Percentiles rank a stretch among this genome's conserved stretches.
These are phyloP conservation scores for Terfezia boudieri DNA, from an alignment of 495 filamentous ascomycete species.

Conservation along the genomic window DNA sequence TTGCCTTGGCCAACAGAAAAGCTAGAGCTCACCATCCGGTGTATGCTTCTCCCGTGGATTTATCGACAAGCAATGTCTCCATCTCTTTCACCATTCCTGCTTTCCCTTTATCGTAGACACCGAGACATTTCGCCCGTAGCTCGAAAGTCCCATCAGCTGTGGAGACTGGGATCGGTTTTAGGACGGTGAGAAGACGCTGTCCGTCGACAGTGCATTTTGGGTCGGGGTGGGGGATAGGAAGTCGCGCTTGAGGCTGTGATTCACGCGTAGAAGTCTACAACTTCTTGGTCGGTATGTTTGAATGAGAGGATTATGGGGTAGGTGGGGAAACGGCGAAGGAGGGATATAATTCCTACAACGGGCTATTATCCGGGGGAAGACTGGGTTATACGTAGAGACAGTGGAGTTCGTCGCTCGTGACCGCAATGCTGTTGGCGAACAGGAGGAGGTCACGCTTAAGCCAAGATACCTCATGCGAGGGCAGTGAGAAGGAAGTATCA, in stretches of 20 bases:
- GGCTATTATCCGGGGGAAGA: conserved; percentile 3
- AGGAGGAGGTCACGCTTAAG: conserved; percentile 66
- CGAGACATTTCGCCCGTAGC: conserved; percentile 54
- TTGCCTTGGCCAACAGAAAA: conserved; percentile 70
- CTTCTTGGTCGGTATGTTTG: conserved; percentile 54
- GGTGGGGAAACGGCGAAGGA: conserved; percentile 62
- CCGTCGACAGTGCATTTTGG: conserved; percentile 55
- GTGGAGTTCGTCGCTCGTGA: conserved; percentile 80
- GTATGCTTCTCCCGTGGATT: conserved; percentile 47
- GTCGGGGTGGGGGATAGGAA: conserved; percentile 41
- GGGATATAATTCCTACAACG: conserved; percentile 47
- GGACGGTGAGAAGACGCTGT: conserved; percentile 55
- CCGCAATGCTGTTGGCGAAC: conserved; percentile 75
- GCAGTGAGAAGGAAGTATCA: conserved; percentile 44
- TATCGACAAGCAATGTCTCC: conserved; percentile 55
- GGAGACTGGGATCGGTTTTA: too few species aligned
- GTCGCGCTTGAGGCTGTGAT: conserved; percentile 32
- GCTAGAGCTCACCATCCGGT: conserved; percentile 39
- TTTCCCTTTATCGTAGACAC: conserved; percentile 83
- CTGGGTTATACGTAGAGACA: conserved; percentile 51
- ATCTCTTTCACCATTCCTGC: conserved; percentile 63
- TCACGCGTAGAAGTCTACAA: conserved; percentile 64
- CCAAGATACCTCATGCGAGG: conserved; percentile 50
- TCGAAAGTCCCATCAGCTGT: conserved; percentile 55
- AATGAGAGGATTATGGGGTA: conserved; percentile 71